phyloP scores from a whole-genome alignment of 306 rosid genomes.

The Castanea sativa region DNA sequence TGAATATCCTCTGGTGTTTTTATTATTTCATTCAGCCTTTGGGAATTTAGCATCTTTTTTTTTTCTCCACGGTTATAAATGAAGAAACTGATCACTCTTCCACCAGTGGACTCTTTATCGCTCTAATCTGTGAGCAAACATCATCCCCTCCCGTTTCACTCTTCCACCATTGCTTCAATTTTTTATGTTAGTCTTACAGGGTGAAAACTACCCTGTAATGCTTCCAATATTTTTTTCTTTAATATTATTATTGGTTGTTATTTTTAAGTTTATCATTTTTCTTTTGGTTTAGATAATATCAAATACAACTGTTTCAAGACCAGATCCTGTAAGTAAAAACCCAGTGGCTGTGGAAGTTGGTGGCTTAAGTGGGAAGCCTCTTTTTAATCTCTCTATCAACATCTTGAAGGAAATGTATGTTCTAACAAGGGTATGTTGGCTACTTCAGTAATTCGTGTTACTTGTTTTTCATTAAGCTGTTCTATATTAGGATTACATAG shows the following conservation, averaged over 20 bases:
- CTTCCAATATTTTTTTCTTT: background rate
- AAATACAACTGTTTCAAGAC: conserved; percentile 94
- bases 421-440: conserved; percentile 82
- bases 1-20: background rate
- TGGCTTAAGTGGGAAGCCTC: conserved; percentile 99
- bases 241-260: background rate
- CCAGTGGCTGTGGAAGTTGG: conserved; percentile 78
- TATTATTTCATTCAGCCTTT: background rate
- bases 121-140: background rate
- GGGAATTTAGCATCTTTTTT: background rate
- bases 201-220: background rate
- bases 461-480: background rate
- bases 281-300: conserved; percentile 65
- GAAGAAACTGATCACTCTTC: background rate
- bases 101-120: background rate
- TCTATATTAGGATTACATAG: background rate
- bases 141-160: background rate
- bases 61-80: background rate
- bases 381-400: conserved; percentile 64
- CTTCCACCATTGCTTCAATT: background rate
- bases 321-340: conserved; percentile 48
- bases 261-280: conserved; percentile 2
- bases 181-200: background rate
- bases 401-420: conserved; percentile 79
- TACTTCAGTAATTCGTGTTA: conserved; percentile 6